A percentile compares a stretch with the other conserved stretches of the same genome.
phyloP scores from a whole-genome alignment of 1,284 basidiomycete genomes.

The Moesziomyces sp. region DNA sequence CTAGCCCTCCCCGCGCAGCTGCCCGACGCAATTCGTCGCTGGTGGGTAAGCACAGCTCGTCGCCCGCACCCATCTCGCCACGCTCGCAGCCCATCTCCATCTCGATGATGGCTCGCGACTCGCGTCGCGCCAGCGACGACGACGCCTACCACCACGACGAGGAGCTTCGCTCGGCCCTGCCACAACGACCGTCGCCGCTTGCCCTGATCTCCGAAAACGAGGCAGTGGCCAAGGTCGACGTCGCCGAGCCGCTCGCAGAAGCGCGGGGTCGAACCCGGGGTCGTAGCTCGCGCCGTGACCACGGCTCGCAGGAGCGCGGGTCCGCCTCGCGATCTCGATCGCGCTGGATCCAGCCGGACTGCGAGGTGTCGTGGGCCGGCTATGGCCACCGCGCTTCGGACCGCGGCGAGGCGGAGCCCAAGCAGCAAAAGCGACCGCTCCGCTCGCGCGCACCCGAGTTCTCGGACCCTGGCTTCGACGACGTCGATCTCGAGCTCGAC shows the following conservation, averaged over 20 bases:
- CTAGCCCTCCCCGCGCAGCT: constrained; percentile 49
- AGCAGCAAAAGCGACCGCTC: constrained; percentile 15
- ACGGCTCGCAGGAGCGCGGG: constrained; percentile 37
- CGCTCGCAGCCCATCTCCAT: constrained; percentile 44
- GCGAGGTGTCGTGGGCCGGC: constrained; percentile 44
- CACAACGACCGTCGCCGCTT: constrained; percentile 32
- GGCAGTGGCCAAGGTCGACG: not conserved
- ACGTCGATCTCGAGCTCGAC: constrained; percentile 57
- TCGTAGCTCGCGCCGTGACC: constrained; percentile 27
- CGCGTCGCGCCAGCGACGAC: constrained; percentile 25
- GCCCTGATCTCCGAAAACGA: constrained; percentile 34
- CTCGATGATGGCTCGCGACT: constrained; percentile 19
- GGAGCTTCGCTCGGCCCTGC: constrained; percentile 36
- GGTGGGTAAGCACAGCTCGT: constrained; percentile 1
- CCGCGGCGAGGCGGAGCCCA: constrained; percentile 17
- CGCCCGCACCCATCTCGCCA: constrained; percentile 38
- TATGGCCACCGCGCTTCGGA: constrained; percentile 44
- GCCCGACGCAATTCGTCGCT: constrained; percentile 36
- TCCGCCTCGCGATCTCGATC: constrained; percentile 35
- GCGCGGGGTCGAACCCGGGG: constrained; percentile 25
- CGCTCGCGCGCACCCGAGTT: constrained; percentile 19
- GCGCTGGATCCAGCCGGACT: constrained; percentile 29
- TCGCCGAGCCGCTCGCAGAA: constrained; percentile 1
- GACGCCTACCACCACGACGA: constrained; percentile 38
- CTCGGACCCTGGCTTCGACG: constrained; percentile 52